Evolutionary conservation across 2,329 filamentous ascomycete species (phyloP).

Genomic region (Cercospora beticola): DNA sequence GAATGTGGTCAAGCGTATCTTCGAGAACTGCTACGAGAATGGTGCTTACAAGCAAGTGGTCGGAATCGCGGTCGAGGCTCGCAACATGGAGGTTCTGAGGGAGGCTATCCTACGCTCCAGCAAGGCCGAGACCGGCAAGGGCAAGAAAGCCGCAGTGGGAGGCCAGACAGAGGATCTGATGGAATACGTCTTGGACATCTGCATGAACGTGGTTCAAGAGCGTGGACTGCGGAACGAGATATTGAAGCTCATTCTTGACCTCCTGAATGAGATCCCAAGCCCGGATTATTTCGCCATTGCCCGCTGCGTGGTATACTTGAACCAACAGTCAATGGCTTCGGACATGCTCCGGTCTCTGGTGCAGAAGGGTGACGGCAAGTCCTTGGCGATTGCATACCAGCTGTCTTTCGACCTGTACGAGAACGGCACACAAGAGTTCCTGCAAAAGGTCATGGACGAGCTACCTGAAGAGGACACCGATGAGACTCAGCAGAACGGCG

Average conservation of each 20-base stretch:
- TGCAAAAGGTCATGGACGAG: slow-evolving; percentile 82
- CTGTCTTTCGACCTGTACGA: slow-evolving; percentile 98
- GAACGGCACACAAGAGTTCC: slow-evolving; percentile 95
- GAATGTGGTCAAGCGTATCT: slow-evolving; percentile 80
- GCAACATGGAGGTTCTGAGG: slow-evolving; percentile 83
- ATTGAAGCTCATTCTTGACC: slow-evolving; percentile 83
- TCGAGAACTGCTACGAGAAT: slow-evolving; percentile 82
- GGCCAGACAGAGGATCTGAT: slow-evolving; percentile 84
- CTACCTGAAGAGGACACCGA: slow-evolving; percentile 61
- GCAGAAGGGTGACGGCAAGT: slow-evolving; percentile 72
- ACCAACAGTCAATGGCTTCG: slow-evolving; percentile 87
- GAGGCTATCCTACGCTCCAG: slow-evolving; percentile 86
- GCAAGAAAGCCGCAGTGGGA: slow-evolving; percentile 56
- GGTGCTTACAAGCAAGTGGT: slow-evolving; percentile 94
- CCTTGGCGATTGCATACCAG: slow-evolving; percentile 86
- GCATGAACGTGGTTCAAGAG: slow-evolving; percentile 97
- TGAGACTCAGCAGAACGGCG: slow-evolving; percentile 44
- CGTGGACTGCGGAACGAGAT: slow-evolving; percentile 81
- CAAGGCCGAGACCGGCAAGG: slow-evolving; percentile 71
- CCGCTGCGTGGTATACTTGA: slow-evolving; percentile 93
- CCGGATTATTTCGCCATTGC: slow-evolving; percentile 98
- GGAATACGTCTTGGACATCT: slow-evolving; percentile 93
- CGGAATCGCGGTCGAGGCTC: slow-evolving; percentile 92
- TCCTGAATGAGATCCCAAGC: slow-evolving; percentile 87
- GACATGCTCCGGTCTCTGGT: slow-evolving; percentile 81